Evolutionary conservation across 129 eudicot species (phyloP).

Genomic region (Scalesia atractyloides): DNA sequence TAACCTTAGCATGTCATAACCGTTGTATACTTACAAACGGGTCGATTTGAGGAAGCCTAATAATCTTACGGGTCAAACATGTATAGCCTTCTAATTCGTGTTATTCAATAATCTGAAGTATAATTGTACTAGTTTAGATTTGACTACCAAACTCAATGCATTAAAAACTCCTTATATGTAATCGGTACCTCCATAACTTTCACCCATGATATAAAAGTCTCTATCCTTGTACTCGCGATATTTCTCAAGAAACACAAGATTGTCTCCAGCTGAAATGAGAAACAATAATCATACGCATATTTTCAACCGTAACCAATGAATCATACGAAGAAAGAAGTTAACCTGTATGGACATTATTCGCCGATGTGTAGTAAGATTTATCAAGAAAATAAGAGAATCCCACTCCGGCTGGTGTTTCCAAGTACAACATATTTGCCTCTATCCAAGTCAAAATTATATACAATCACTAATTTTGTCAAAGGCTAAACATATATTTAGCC

Average conservation of each 20-base stretch:
- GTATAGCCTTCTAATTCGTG: too few species aligned
- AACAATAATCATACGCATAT: slow-evolving; percentile 6
- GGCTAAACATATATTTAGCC: too few species aligned
- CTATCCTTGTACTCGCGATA: slow-evolving; percentile 67
- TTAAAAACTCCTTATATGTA: background rate
- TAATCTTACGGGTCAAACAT: too few species aligned
- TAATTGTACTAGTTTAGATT: too few species aligned
- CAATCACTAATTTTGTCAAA: too few species aligned
- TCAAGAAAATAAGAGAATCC: slow-evolving; percentile 74
- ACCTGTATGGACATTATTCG: slow-evolving; percentile 67
- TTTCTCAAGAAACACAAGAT: slow-evolving; percentile 61
- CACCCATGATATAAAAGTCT: slow-evolving; percentile 70
- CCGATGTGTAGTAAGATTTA: slow-evolving; percentile 53
- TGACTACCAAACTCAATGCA: too few species aligned
- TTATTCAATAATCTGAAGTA: too few species aligned
- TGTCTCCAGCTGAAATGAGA: slow-evolving; percentile 59
- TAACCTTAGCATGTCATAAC: slow-evolving; percentile 8
- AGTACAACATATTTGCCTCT: slow-evolving; percentile 89
- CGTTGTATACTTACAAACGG: too few species aligned
- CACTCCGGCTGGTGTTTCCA: slow-evolving; percentile 94
- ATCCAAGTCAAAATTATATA: background rate
- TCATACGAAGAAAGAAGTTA: slow-evolving; percentile 21
- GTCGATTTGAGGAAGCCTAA: too few species aligned
- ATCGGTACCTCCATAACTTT: slow-evolving; percentile 74
- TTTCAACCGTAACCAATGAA: slow-evolving; percentile 8